Conservation (phyloP, 495 filamentous ascomycete genomes). For the Penicillium egyptiacum region DNA sequence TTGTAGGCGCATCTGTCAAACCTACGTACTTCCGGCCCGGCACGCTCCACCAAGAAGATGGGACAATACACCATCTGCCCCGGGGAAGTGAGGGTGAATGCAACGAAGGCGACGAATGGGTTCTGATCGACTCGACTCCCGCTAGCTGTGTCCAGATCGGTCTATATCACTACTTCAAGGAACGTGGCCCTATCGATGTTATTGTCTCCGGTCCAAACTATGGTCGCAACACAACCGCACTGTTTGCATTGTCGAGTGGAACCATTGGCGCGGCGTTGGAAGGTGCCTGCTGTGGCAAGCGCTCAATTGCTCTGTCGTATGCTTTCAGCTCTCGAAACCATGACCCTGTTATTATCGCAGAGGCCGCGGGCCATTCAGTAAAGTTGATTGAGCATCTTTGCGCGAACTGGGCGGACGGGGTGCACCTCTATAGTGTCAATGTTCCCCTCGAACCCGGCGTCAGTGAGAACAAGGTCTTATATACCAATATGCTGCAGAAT, state of each 20-base stretch:
- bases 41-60: conserved; percentile 63
- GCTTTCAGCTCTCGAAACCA: conserved; percentile 83
- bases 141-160: conserved; percentile 89
- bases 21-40: conserved; percentile 83
- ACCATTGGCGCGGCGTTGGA: conserved; percentile 92
- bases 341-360: conserved; percentile 72
- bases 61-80: conserved; percentile 60
- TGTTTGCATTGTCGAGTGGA: conserved; percentile 86
- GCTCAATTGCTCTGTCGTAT: conserved; percentile 79
- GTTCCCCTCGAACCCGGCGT: conserved; percentile 74
- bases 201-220: conserved; percentile 94
- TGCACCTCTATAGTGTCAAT: conserved; percentile 86
- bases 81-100: conserved; percentile 63
- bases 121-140: conserved; percentile 85
- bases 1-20: conserved; percentile 80
- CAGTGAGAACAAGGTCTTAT: conserved; percentile 66
- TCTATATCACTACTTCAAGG: conserved; percentile 80
- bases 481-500: conserved; percentile 83
- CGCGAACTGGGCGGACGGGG: conserved; percentile 68
- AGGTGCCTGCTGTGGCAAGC: conserved; percentile 77
- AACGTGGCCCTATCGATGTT: conserved; percentile 75
- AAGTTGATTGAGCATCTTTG: conserved; percentile 74
- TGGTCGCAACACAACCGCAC: conserved; percentile 87
- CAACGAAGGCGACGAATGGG: conserved; percentile 75
- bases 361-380: conserved; percentile 67